phyloP scores from a whole-genome alignment of 140 eudicot genomes.

The Oenanthe javanica region DNA sequence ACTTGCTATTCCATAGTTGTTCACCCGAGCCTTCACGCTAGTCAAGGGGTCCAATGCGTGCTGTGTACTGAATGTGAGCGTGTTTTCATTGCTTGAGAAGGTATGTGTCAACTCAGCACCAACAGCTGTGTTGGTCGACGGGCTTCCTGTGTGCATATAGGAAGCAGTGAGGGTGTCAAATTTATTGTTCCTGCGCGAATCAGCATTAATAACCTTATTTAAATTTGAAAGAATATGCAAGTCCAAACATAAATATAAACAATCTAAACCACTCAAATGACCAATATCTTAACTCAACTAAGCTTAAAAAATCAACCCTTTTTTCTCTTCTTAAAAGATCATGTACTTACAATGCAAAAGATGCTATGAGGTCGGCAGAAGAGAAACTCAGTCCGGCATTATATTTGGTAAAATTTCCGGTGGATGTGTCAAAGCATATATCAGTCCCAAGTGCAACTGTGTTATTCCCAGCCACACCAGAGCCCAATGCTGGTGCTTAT shows the following conservation, averaged over 20 bases:
- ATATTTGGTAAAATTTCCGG: slow-evolving; percentile 61
- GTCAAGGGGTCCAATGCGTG: slow-evolving; percentile 48
- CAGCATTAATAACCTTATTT: slow-evolving; percentile 2
- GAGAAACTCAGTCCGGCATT: slow-evolving; percentile 71
- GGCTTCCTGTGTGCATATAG: slow-evolving; percentile 48
- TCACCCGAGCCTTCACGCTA: slow-evolving; percentile 44
- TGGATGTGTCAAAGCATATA: slow-evolving; percentile 70
- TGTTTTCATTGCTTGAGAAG: slow-evolving; percentile 45
- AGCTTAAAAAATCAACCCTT: not conserved
- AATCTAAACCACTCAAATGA: not conserved
- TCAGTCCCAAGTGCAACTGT: slow-evolving; percentile 71
- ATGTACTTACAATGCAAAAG: slow-evolving; percentile 60
- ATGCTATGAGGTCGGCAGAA: slow-evolving; percentile 67
- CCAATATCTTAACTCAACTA: not conserved
- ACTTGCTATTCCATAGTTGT: slow-evolving; percentile 42
- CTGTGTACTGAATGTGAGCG: slow-evolving; percentile 35
- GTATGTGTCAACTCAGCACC: slow-evolving; percentile 51
- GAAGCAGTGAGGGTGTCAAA: slow-evolving; percentile 42
- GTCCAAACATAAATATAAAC: not conserved
- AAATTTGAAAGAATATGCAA: not conserved
- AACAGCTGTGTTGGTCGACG: slow-evolving; percentile 46
- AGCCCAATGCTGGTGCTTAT: not conserved
- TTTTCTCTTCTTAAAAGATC: no score
- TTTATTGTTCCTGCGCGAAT: slow-evolving; percentile 36
- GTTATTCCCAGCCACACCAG: slow-evolving; percentile 73